These are phyloP conservation scores for Amaranthus cruentus DNA, from an alignment of 148 eudicot genomes.

Conservation along the genomic window DNA sequence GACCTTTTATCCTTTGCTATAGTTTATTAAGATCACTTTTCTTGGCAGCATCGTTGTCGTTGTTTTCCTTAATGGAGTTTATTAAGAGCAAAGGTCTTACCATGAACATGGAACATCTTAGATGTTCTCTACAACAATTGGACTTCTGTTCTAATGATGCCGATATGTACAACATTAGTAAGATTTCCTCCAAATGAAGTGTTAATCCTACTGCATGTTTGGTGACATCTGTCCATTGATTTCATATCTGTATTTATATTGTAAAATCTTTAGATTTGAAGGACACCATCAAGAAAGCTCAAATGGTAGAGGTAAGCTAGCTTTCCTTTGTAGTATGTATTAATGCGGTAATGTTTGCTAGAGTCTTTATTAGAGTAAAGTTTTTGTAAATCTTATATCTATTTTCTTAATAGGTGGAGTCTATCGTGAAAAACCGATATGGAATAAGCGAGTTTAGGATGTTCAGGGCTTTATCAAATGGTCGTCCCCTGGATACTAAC, in stretches of 20 bases:
- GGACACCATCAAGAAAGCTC: constrained; percentile 58
- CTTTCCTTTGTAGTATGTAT: constrained; percentile 1
- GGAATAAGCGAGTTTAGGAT: constrained; percentile 75
- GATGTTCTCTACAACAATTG: constrained; percentile 56
- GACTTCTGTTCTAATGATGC: constrained; percentile 53
- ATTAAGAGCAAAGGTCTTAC: constrained; percentile 60
- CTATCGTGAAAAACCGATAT: constrained; percentile 71
- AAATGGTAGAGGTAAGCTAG: constrained; percentile 60
- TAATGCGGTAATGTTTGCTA: neutral
- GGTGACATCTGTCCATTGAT: neutral
- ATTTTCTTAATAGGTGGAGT: constrained; percentile 60
- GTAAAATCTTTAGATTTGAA: constrained; percentile 56
- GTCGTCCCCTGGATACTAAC: constrained; percentile 55
- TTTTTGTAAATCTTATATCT: constrained; percentile 5
- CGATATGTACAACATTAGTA: constrained; percentile 62
- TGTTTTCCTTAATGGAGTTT: constrained; percentile 51
- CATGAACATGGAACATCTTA: constrained; percentile 69
- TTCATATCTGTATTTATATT: constrained; percentile 3
- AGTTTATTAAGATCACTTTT: constrained; percentile 10
- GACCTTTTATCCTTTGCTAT: neutral
- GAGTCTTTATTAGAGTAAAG: neutral
- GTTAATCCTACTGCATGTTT: neutral
- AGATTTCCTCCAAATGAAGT: constrained; percentile 15
- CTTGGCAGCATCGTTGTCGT: constrained; percentile 58
- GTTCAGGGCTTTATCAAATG: constrained; percentile 60